Base-by-base conservation (phyloP, 306 rosid species). In the Prunus salicina region DNA sequence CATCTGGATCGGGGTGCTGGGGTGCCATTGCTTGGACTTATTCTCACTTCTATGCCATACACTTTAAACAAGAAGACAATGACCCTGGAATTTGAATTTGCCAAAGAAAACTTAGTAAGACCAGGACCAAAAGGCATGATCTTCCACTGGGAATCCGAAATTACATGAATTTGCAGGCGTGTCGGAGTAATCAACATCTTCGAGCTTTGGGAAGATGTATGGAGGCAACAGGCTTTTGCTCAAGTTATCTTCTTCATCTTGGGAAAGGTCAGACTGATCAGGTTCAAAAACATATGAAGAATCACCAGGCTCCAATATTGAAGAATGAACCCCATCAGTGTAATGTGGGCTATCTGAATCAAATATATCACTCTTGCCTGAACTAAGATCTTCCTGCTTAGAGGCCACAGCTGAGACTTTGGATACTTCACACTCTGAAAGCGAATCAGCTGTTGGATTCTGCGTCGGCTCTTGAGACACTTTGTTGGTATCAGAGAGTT, bases 111-210 rank as follows among this genome's bases (percentile, higher is more conserved):
- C 49, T 78, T 70, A 85, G 74, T 76, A 85, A 47, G 96, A 80
- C 98, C 98, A 93, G 20, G 89, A 69, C 97, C 97, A 93, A 69
- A 93, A 75, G 78, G 88, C 83, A n/a, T 84, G 86, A 73, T 93
- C 96, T 52, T 93, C 98, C 55, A 81, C 89, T 10, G 86, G 80
- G 71, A 91, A 93, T 46, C 87, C 96, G 51, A 86, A 89, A 87
- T 71, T 81, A 77, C 88, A 88, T 2, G 87, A 82, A 82, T 67
- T 86, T 28, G 79, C 83, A 6, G 89, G 84, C 30, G 86, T 88
- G 85, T 86, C 78, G 19, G 93, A 85, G 91, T 86, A 93, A 80
- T 84, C 80, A 0, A 80, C 83, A 55, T 85, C 87, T 82, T 90
- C 93, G 6, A 88, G 84, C 80, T 89, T 93, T 2, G 91, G 89